A percentile compares a stretch with the other conserved stretches of the same genome.
Conservation (phyloP, 1,284 basidiomycete species). For the Sporisorium reilianum region DNA sequence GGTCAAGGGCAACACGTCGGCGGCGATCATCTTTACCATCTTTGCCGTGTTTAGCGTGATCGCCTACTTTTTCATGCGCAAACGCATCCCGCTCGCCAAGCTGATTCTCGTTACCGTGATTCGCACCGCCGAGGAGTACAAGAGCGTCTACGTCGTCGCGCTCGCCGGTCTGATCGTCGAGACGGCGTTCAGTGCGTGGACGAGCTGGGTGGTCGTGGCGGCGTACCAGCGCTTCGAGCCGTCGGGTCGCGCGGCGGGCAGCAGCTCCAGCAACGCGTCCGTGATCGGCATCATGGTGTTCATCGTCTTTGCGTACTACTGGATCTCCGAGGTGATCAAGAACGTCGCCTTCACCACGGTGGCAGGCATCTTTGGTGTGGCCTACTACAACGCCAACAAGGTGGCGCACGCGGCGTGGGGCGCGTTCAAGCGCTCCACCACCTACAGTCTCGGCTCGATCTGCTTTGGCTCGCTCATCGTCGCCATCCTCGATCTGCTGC, state of each 20-base stretch:
- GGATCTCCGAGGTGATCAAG: conserved; percentile 63
- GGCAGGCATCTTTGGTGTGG: conserved; percentile 60
- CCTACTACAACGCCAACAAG: conserved; percentile 70
- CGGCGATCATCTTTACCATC: conserved; percentile 63
- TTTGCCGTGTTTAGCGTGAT: conserved; percentile 62
- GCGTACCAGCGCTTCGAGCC: conserved; percentile 62
- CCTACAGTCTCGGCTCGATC: conserved; percentile 86
- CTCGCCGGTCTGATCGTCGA: conserved; percentile 53
- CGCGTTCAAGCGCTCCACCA: conserved; percentile 83
- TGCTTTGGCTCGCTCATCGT: conserved; percentile 91
- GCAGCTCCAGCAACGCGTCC: conserved; percentile 42
- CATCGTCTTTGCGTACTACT: conserved; percentile 56
- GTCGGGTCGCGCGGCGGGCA: conserved; percentile 36
- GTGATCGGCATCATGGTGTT: conserved; percentile 65
- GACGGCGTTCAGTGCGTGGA: conserved; percentile 60
- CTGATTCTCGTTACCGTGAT: conserved; percentile 59
- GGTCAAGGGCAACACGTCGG: conserved; percentile 52
- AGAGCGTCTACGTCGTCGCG: conserved; percentile 58
- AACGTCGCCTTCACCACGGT: conserved; percentile 63
- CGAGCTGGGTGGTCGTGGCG: conserved; percentile 59
- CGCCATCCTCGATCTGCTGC: conserved; percentile 82
- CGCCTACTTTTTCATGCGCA: conserved; percentile 63
- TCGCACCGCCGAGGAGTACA: conserved; percentile 58
- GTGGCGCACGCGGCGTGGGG: conserved; percentile 75
- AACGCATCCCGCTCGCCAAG: conserved; percentile 62